These are phyloP conservation scores for Acacia melanoxylon DNA, from an alignment of 306 rosid genomes.

Conservation along the genomic window DNA sequence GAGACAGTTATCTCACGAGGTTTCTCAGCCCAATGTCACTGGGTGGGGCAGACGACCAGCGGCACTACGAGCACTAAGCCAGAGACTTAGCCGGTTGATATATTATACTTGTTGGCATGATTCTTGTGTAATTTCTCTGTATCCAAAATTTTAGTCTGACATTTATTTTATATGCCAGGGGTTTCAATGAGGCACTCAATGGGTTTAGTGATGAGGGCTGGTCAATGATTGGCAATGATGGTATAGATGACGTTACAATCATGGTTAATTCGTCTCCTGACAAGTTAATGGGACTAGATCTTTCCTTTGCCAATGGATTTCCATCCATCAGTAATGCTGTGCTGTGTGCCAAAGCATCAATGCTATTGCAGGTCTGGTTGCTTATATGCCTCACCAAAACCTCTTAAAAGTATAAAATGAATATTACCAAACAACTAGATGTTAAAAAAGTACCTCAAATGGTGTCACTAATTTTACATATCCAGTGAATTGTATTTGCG, in stretches of 20 bases:
- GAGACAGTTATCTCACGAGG: constrained; percentile 14
- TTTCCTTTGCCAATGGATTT: constrained; percentile 22
- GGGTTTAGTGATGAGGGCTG: constrained; percentile 89
- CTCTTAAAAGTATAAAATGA: background rate
- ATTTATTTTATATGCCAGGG: constrained; percentile 40
- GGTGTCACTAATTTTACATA: background rate
- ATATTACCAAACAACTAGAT: background rate
- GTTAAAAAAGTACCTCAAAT: background rate
- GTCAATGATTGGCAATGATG: constrained; percentile 74
- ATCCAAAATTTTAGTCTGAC: background rate
- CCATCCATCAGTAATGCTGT: constrained; percentile 42
- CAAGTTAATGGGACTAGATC: constrained; percentile 38
- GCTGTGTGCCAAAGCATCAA: constrained; percentile 86
- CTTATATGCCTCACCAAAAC: background rate
- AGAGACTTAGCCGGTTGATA: constrained; percentile 17
- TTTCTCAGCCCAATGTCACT: constrained; percentile 12
- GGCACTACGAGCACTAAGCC: constrained; percentile 6
- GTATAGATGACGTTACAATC: constrained; percentile 73
- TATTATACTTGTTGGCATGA: background rate
- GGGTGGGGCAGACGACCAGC: constrained; percentile 23
- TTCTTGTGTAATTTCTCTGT: background rate
- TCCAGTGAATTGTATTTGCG: background rate
- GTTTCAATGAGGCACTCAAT: constrained; percentile 87
- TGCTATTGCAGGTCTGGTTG: constrained; percentile 72
- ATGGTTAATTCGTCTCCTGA: constrained; percentile 69